Evolutionary conservation across 805 yeast species (phyloP), one percentile per base, ranked within the genome.

Genomic region (Cyberlindnera lachancei): DNA sequence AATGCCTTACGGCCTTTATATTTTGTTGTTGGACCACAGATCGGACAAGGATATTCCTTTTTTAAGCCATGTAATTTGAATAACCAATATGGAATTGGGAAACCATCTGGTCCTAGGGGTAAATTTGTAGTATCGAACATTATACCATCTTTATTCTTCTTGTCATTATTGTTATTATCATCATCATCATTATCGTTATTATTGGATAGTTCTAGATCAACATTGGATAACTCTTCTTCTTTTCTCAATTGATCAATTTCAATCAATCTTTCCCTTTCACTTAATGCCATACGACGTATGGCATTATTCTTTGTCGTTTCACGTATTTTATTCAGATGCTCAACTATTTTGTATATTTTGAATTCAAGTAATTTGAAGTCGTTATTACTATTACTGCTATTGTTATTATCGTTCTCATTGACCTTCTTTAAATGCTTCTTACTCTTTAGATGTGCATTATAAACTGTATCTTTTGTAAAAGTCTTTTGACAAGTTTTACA

Each of bases 31-130:
- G n/a, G n/a, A n/a, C n/a, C n/a, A 53, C 98, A 92, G 7, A 92
- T 72, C 56, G 92, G 96, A 54, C 98, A 92, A 1, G 58, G 48
- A 45, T 75, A 84, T 32, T 70, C 73, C 26, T 73, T 68, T 35
- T 82, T 82, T 9, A 88, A 63, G 0, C 98, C 98, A 47, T 86
- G 87, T 27, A 88, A 62, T 55, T 88, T 92, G 65, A 75, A 88
- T 18, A 92, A 63, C 98, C 98, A 92, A 34, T 68, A 75, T 2
- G 98, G 98, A 18, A 92, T 85, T 1, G 96, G 96, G 25, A 68
- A 70, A 0, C 96, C 96, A 56, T 88, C 96, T 14, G 83, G 70
- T 0, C 95, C 97, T 1, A 84, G 32, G 0, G 95, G 95, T 34
- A 84, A 55, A 35, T 79, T 73, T 35, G 72, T 60, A 14, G 78